These are phyloP conservation scores for Pneumocystis wakefieldiae DNA, from an alignment of 1,139 yeast species.

Conservation along the genomic window DNA sequence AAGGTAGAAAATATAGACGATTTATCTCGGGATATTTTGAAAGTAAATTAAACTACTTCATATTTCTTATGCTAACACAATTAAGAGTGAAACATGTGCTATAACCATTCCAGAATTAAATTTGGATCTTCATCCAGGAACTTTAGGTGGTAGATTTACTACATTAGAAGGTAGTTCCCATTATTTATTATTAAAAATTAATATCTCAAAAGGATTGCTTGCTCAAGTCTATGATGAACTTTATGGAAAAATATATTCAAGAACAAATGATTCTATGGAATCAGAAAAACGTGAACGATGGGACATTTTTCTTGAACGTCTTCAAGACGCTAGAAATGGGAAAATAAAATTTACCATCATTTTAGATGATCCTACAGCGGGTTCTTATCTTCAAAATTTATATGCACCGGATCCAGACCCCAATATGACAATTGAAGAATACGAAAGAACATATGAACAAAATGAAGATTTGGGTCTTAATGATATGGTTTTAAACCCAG, in stretches of 20 bases:
- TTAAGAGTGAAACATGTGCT: constrained; percentile 59
- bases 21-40: constrained; percentile 82
- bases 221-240: constrained; percentile 82
- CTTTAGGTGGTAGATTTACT: constrained; percentile 94
- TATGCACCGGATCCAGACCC: constrained; percentile 98
- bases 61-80: neutral
- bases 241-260: constrained; percentile 67
- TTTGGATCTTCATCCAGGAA: constrained; percentile 88
- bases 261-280: constrained; percentile 87
- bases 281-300: constrained; percentile 60
- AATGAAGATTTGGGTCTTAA: constrained; percentile 84
- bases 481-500: constrained; percentile 27
- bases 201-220: constrained; percentile 55
- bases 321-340: constrained; percentile 75
- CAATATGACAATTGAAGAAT: constrained; percentile 79
- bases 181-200: neutral
- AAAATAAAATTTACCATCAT: constrained; percentile 65
- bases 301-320: constrained; percentile 58
- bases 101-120: constrained; percentile 72
- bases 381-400: constrained; percentile 89
- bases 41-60: constrained; percentile 30
- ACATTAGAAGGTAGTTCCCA: constrained; percentile 33
- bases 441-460: constrained; percentile 36
- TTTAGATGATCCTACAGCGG: constrained; percentile 90
- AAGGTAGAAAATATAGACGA: constrained; percentile 84